A percentile compares a stretch with the other conserved stretches of the same genome.
These are phyloP conservation scores for Sporisorium exsertum DNA, from an alignment of 1,284 basidiomycete species.

Conservation along the genomic window DNA sequence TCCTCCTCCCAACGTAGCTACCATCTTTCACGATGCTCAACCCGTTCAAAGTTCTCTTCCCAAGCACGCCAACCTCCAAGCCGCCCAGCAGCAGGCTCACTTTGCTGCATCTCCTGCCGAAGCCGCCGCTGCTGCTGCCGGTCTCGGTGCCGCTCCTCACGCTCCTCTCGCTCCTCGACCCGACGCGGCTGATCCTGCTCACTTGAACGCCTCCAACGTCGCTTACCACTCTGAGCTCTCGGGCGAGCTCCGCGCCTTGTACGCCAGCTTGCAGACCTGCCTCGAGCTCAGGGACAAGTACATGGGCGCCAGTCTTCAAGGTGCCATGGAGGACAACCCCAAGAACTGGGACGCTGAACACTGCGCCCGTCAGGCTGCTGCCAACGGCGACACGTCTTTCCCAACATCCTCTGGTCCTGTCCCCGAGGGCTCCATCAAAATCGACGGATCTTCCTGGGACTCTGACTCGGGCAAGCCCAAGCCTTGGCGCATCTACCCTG, in stretches of 20 bases:
- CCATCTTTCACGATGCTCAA: slow-evolving; percentile 31
- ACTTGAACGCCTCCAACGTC: slow-evolving; percentile 35
- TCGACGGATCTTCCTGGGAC: slow-evolving; percentile 62
- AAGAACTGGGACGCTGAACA: slow-evolving; percentile 69
- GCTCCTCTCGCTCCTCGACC: slow-evolving; percentile 5
- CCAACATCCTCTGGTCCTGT: slow-evolving; percentile 13
- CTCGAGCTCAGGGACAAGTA: slow-evolving; percentile 67
- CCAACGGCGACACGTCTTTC: slow-evolving; percentile 5
- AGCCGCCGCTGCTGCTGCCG: slow-evolving; percentile 54
- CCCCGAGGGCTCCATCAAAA: slow-evolving; percentile 52
- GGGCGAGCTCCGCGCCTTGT: slow-evolving; percentile 59
- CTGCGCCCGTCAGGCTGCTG: slow-evolving; percentile 47
- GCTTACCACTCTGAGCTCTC: slow-evolving; percentile 56
- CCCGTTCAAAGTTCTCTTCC: slow-evolving; percentile 16
- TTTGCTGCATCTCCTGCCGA: slow-evolving; percentile 59
- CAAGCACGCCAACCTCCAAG: slow-evolving; percentile 22
- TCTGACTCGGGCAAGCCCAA: slow-evolving; percentile 46
- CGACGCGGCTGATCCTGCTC: slow-evolving; percentile 16
- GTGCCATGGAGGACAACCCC: slow-evolving; percentile 65
- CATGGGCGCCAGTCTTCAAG: slow-evolving; percentile 64
- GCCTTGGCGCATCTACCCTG: slow-evolving; percentile 67
- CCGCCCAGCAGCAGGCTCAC: slow-evolving; percentile 25
- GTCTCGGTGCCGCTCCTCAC: slow-evolving; percentile 51
- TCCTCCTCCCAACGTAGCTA: slow-evolving; percentile 50
- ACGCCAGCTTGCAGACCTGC: slow-evolving; percentile 62